These are phyloP conservation scores for Paraleonurus japonicus DNA, from an alignment of 257 asterid genomes.

Conservation along the genomic window DNA sequence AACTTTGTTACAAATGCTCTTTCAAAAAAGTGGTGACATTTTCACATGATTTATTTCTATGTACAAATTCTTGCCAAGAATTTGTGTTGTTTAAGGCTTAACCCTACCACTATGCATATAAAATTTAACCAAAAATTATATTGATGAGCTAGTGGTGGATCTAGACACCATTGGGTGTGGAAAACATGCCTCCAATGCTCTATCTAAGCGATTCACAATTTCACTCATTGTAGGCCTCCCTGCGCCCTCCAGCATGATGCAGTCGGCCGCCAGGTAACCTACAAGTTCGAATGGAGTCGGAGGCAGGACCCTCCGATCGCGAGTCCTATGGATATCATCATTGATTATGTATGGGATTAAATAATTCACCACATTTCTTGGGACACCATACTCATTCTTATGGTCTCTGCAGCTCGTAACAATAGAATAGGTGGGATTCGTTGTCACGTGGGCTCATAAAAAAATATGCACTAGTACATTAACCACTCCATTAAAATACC, in stretches of 20 bases:
- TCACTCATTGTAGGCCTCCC: constrained; percentile 80
- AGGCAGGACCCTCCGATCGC: constrained; percentile 62
- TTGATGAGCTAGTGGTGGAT: constrained; percentile 51
- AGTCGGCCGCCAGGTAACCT: constrained; percentile 82
- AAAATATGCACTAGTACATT: too few species aligned
- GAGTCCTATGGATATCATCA: constrained; percentile 67
- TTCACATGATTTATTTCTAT: background rate
- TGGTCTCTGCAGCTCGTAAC: constrained; percentile 71
- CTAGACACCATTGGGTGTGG: constrained; percentile 53
- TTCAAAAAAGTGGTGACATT: background rate
- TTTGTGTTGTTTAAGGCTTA: background rate
- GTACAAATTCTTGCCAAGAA: constrained; percentile 14
- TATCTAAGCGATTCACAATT: constrained; percentile 69
- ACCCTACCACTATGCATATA: background rate
- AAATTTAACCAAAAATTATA: background rate
- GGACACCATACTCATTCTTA: constrained; percentile 60
- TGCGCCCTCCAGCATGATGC: constrained; percentile 64
- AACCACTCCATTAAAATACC: background rate
- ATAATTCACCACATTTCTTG: constrained; percentile 82
- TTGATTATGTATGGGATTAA: constrained; percentile 61
- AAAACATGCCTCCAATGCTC: constrained; percentile 72
- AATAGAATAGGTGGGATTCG: constrained; percentile 52
- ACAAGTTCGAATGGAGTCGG: constrained; percentile 85
- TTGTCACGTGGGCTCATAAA: constrained; percentile 61
- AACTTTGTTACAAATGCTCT: too few species aligned